Base-by-base conservation (phyloP, 176 grass and related monocot genomes). In the Puya raimondii region DNA sequence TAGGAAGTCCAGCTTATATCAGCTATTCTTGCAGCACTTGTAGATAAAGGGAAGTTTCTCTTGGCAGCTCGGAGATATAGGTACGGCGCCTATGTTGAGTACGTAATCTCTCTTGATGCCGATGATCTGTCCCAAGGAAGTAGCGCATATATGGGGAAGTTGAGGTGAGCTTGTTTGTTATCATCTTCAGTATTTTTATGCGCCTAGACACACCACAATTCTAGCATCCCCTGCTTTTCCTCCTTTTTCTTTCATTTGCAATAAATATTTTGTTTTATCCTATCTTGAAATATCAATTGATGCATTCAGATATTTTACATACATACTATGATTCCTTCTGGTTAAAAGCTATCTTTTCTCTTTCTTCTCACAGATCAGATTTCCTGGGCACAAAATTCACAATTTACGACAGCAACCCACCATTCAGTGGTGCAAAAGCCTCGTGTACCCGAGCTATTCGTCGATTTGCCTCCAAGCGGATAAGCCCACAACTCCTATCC, bases 31-130 rank as follows among this genome's bases (percentile, higher is more conserved):
- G 59, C 84, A 97, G 93, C 89, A 63, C 72, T 87, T 69, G 67
- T 51, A 1, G 89, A 92, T 77, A 90, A 92, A 58, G 93, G 93
- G 68, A 97, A 97, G 77, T 97, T 97, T 82, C 77, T 97, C 50
- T 75, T 97, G 72, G 86, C 80, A 75, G 93, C 89, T 72, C 81
- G 82, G 72, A 87, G 84, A 67, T 85, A 87, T 81, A 97, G 89
- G 82, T 42, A 81, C 51, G 85, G 84, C 47, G 86, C 77, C 23
- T 80, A 87, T 69, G 81, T 83, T 52, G 93, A 92, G 66, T 97
- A 92, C 74, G 76, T 90, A 29, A 90, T 97, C 74, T 97, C 93
- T 33, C 88, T 86, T 79, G 89, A 97, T 79, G 88, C 80, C 22
- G 89, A 90, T 47, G 93, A 85, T 85, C 53, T 90, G 71, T 81